These are phyloP conservation scores for Lentinula edodes DNA, from an alignment of 768 basidiomycete species.

Conservation along the genomic window DNA sequence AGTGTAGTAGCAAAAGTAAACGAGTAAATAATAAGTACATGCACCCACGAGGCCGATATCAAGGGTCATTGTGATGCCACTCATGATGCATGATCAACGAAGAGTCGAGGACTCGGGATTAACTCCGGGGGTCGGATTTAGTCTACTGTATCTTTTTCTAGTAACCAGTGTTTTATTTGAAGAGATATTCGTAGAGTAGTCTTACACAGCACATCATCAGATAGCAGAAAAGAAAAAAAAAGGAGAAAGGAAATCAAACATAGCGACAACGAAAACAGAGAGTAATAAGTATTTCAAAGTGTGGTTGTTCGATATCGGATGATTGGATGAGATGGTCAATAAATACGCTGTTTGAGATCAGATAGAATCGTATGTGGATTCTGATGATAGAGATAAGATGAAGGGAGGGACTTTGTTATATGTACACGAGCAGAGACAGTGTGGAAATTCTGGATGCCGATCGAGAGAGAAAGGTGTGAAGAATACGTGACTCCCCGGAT, in stretches of 20 bases:
- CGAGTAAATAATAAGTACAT: not conserved
- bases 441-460: not conserved
- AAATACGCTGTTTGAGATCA: no score
- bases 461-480: not conserved
- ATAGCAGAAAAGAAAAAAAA: conserved; percentile 14
- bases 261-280: conserved; percentile 18
- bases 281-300: conserved; percentile 13
- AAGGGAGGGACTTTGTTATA: not conserved
- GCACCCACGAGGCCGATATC: not conserved
- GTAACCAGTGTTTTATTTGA: not conserved
- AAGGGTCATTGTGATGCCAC: no score
- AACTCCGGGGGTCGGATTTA: no score
- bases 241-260: not conserved
- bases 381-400: no score
- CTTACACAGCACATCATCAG: not conserved
- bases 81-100: no score
- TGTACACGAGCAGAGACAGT: conserved; percentile 1
- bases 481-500: not conserved
- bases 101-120: no score
- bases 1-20: not conserved
- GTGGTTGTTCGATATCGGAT: not conserved
- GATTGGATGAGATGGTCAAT: no score
- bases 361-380: no score
- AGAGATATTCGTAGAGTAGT: no score
- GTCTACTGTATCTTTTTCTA: no score